These are phyloP conservation scores for Aspergillus avenaceus DNA, from an alignment of 495 filamentous ascomycete genomes.

Conservation along the genomic window DNA sequence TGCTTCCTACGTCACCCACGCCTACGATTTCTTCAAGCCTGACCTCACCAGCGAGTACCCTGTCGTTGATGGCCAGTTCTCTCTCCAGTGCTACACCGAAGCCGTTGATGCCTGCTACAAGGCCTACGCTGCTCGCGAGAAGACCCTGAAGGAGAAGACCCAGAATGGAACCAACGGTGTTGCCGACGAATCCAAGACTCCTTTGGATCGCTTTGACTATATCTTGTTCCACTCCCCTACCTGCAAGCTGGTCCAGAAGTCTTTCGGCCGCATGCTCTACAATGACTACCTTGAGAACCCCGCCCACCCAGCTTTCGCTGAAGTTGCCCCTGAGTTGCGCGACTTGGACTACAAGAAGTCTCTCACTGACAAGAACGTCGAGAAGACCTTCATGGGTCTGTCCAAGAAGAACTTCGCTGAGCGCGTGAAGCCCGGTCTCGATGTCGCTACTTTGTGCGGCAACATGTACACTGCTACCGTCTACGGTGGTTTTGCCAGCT, in stretches of 20 bases:
- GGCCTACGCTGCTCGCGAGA: constrained; percentile 84
- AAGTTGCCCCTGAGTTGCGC: constrained; percentile 80
- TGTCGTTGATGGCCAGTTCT: constrained; percentile 93
- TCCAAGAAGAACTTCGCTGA: constrained; percentile 94
- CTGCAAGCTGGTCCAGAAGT: constrained; percentile 96
- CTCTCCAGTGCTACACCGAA: constrained; percentile 90
- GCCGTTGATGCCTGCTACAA: constrained; percentile 95
- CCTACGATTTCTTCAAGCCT: constrained; percentile 99
- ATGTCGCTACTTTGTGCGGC: constrained; percentile 90
- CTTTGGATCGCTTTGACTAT: constrained; percentile 92
- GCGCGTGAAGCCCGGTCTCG: constrained; percentile 77
- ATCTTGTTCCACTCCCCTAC: constrained; percentile 93
- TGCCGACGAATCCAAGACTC: constrained; percentile 53
- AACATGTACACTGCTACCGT: constrained; percentile 99
- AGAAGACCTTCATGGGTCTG: constrained; percentile 94
- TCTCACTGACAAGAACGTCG: constrained; percentile 84
- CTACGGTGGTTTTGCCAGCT: constrained; percentile 75
- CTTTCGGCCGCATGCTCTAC: constrained; percentile 91
- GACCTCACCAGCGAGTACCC: constrained; percentile 98
- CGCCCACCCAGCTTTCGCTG: constrained; percentile 70
- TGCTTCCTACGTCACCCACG: constrained; percentile 88
- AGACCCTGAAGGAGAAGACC: constrained; percentile 53
- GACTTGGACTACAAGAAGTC: constrained; percentile 83
- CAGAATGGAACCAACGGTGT: constrained; percentile 62
- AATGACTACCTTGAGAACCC: constrained; percentile 89